A percentile compares a stretch with the other conserved stretches of the same genome.
Conservation (phyloP, 73 alveolate species). For the Tetrahymena thermophila region DNA sequence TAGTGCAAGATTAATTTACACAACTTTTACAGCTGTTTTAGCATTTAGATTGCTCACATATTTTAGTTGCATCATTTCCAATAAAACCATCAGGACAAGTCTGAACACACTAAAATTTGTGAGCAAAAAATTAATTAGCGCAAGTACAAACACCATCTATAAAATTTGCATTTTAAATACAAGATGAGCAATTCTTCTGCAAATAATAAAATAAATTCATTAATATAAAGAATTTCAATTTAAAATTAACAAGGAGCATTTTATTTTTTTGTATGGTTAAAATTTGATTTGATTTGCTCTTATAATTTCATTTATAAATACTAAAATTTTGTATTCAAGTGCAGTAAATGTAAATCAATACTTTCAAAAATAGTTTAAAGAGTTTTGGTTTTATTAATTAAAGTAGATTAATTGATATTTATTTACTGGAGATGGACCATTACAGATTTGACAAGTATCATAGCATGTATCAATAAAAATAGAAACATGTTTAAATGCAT, state of each 20-base stretch:
- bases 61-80: neutral
- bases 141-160: neutral
- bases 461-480: neutral
- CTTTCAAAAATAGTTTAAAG: too few species aligned
- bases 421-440: neutral
- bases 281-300: too few species aligned
- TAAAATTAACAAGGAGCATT: too few species aligned
- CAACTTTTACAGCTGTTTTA: neutral
- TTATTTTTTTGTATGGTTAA: too few species aligned
- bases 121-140: neutral
- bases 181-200: neutral
- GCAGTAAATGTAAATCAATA: too few species aligned
- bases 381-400: neutral
- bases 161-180: neutral
- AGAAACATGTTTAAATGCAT: neutral
- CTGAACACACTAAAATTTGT: neutral
- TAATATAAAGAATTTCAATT: too few species aligned
- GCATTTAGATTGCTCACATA: neutral
- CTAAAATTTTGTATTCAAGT: too few species aligned
- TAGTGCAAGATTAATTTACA: neutral
- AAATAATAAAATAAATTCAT: neutral
- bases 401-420: neutral
- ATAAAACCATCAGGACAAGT: neutral
- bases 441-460: neutral
- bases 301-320: too few species aligned